phyloP scores from a whole-genome alignment of 2,329 filamentous ascomycete species.

The Exophiala sideris region DNA sequence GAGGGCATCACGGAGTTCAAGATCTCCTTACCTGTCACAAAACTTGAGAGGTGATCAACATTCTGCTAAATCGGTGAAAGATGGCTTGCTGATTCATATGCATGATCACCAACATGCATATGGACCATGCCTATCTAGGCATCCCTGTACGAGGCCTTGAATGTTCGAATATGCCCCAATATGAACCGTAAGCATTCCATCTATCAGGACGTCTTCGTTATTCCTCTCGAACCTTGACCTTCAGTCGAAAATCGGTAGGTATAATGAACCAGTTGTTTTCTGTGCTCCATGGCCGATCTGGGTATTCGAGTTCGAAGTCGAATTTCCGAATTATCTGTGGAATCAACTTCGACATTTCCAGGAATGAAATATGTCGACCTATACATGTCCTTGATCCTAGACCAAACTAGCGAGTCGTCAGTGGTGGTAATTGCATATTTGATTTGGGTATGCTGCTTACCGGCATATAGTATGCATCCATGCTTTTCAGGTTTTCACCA shows the following conservation, averaged over 20 bases:
- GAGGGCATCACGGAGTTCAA: background rate
- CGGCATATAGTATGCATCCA: slow-evolving; percentile 41
- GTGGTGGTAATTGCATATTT: slow-evolving; percentile 40
- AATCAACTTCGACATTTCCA: slow-evolving; percentile 33
- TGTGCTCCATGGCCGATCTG: slow-evolving; percentile 22
- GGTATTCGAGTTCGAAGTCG: slow-evolving; percentile 25
- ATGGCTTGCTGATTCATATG: no score
- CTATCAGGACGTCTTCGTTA: background rate
- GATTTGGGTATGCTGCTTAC: slow-evolving; percentile 28
- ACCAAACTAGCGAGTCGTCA: slow-evolving; percentile 40
- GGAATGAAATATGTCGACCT: slow-evolving; percentile 30
- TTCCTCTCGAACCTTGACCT: slow-evolving; percentile 23
- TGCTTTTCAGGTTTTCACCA: slow-evolving; percentile 32
- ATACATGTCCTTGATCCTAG: slow-evolving; percentile 42
- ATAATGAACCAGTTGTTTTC: slow-evolving; percentile 28
- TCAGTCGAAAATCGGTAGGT: slow-evolving; percentile 39
- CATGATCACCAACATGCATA: no score
- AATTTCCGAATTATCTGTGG: slow-evolving; percentile 27
- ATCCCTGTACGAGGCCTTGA: no score
- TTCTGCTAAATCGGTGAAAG: no score
- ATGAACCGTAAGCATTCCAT: background rate
- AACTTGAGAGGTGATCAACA: background rate
- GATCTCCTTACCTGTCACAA: background rate
- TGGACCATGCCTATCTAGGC: no score
- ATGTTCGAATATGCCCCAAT: background rate